Base-by-base conservation (phyloP, 805 yeast species). In the Candida pseudofarinosa region DNA sequence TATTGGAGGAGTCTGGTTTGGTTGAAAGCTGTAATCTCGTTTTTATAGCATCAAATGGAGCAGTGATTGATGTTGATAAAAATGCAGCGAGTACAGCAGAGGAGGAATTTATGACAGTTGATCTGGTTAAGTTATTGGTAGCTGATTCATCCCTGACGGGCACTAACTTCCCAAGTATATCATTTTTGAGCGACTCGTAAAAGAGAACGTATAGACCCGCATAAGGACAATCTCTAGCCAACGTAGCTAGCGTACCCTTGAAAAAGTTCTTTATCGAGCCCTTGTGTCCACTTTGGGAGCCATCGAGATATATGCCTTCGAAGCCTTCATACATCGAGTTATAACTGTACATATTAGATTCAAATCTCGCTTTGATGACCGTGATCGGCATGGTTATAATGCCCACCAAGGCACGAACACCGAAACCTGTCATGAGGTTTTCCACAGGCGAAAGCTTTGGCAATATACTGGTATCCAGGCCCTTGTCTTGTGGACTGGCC, bases 1-100 rank as follows among this genome's bases (percentile, higher is more conserved):
- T 59, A 55, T 59, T 76, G 78, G 41, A 62, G 56, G 7, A 51
- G 45, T 2, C 88, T 82, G 43, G 19, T 32, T 45, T 45, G n/a
- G 44, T 35, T 14, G 39, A 35, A 39, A 91, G 66, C 65, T 91
- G 99, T 76, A 93, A 81, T 44, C 96, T 73, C 0, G 98, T 93
- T 60, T 91, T 91, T 28, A 93, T 79, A 0, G 97, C 87, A 56
- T 91, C 99, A 57, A 91, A 91, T 0, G 99, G 99, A 1, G 95
- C 95, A 0, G 99, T 91, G 14, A 87, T 69, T 0, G 91, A 71
- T 1, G 97, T 89, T 1, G 98, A 85, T 7, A 83, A 55, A 10
- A 80, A 69, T 0, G 98, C 95, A 0, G 98, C 87, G 2, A 71
- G 31, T 4, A 85, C 71, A 0, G 98, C 99, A n/a, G 95, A 76